Evolutionary conservation across 2,329 filamentous ascomycete genomes (phyloP), one percentile per base, ranked within the genome.

Genomic region (Davidsoniella australis): DNA sequence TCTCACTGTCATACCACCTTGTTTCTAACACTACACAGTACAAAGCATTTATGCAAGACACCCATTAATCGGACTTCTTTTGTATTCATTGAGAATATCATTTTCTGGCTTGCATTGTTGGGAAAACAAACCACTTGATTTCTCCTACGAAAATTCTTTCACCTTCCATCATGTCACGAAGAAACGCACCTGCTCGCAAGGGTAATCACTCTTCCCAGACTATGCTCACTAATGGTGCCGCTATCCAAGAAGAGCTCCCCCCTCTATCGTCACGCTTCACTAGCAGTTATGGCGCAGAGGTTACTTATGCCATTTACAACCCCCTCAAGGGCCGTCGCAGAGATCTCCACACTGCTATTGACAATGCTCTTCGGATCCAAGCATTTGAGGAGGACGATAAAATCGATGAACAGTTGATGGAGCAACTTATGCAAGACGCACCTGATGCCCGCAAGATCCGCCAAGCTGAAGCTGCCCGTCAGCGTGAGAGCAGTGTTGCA

Each of bases 251-350:
- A 12, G 50, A 55, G 16, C 53, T 58, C 12, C 57, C 56, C 18
- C 54, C 55, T 12, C 37, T 58, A 29, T 49, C 56, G 14, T 47
- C 57, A 5, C 51, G 57, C 14, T 48, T 55, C 24, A 54, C 53
- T 47, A 57, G 55, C 8, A 56, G 53, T 3, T 58, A 58, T 40
- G 57, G 57, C 37, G 56, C 56, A 9, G 50, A 56, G n/a, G 52
- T 55, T 14, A 48, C 48, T 37, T 51, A 52, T 12, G 50, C 47
- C 40, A 52, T 58, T n/a, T 54, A 54, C 20, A 57, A 57, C 41
- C 53, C 53, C n/a, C 50, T 54, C 18, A 54, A 55, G 16, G 57
- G 56, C 2, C 51, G 55, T 26, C 38, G 49, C 17, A 55, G 54
- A 41, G 53, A 57, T 37, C 45, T 58, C 29, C 50, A 53, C 5